Conservation (phyloP, 352 stramenopile species). For the Pythium pyrilobum region DNA sequence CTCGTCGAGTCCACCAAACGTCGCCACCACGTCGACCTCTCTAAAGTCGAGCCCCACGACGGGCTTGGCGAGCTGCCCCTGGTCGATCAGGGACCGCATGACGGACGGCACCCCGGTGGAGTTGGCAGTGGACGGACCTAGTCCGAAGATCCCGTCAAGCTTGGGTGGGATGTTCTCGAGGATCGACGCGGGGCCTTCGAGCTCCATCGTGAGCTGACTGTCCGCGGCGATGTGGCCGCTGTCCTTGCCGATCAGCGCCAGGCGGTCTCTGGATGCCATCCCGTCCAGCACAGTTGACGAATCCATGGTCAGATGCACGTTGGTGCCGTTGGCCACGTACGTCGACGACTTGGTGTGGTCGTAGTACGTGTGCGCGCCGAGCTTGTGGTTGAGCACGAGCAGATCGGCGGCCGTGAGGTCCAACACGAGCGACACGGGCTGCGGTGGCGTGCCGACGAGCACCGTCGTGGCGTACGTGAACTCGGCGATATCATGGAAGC, state of each 20-base stretch:
- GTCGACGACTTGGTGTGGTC: constrained; percentile 14
- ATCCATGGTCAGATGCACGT: not conserved
- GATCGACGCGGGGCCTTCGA: not conserved
- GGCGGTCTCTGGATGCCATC: constrained; percentile 1
- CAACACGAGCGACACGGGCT: not conserved
- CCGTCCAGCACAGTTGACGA: not conserved
- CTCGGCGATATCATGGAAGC: not conserved
- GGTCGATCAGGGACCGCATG: not conserved
- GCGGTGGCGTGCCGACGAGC: constrained; percentile 2
- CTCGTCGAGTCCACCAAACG: constrained; percentile 14
- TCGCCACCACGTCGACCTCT: not conserved
- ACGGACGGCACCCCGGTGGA: constrained; percentile 2
- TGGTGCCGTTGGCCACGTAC: constrained; percentile 11
- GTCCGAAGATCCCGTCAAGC: no score
- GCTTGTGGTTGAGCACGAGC: constrained; percentile 10
- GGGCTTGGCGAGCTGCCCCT: not conserved
- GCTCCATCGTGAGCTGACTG: constrained; percentile 6
- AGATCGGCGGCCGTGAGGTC: not conserved
- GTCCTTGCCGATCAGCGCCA: not conserved
- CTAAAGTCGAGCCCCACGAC: constrained; percentile 1
- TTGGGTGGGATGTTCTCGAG: not conserved
- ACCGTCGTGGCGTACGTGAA: not conserved
- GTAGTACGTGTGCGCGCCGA: constrained; percentile 6
- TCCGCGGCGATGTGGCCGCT: not conserved
- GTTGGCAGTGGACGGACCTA: no score